Conservation (phyloP, 2,329 filamentous ascomycete genomes). For the Colletotrichum viniferum region DNA sequence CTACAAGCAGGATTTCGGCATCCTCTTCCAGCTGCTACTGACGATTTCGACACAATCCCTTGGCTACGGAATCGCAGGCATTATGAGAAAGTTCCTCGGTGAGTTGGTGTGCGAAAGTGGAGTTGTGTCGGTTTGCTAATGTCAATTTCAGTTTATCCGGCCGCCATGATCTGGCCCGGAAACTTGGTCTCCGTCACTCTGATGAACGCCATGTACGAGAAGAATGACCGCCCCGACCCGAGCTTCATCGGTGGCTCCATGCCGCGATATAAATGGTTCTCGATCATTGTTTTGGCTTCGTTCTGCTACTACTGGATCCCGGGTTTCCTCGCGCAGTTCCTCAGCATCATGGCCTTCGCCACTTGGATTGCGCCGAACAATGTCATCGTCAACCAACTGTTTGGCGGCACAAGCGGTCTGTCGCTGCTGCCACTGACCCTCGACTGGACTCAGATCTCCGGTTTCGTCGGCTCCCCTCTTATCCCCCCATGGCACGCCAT, state of each 20-base stretch:
- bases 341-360: slow-evolving; percentile 73
- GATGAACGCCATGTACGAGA: slow-evolving; percentile 76
- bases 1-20: slow-evolving; percentile 72
- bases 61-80: slow-evolving; percentile 72
- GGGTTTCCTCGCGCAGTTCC: slow-evolving; percentile 70
- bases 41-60: slow-evolving; percentile 72
- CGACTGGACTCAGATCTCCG: slow-evolving; percentile 76
- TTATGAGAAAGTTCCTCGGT: slow-evolving; percentile 69
- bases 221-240: slow-evolving; percentile 51
- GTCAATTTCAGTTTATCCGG: slow-evolving; percentile 55
- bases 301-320: slow-evolving; percentile 74
- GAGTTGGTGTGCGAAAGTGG: slow-evolving; percentile 22
- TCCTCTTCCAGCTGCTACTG: slow-evolving; percentile 69
- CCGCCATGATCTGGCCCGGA: slow-evolving; percentile 77
- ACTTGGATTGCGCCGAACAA: slow-evolving; percentile 76
- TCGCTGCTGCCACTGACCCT: slow-evolving; percentile 75
- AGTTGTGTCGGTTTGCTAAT: background rate
- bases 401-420: slow-evolving; percentile 71
- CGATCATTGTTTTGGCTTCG: slow-evolving; percentile 57
- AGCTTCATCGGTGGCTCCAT: slow-evolving; percentile 67
- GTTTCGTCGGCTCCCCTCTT: slow-evolving; percentile 70
- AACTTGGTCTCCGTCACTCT: slow-evolving; percentile 70
- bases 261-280: slow-evolving; percentile 69
- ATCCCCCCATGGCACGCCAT: slow-evolving; percentile 78
- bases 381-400: slow-evolving; percentile 72